Base-by-base conservation (phyloP, 73 alveolate genomes). In the Paramecium sonneborni region DNA sequence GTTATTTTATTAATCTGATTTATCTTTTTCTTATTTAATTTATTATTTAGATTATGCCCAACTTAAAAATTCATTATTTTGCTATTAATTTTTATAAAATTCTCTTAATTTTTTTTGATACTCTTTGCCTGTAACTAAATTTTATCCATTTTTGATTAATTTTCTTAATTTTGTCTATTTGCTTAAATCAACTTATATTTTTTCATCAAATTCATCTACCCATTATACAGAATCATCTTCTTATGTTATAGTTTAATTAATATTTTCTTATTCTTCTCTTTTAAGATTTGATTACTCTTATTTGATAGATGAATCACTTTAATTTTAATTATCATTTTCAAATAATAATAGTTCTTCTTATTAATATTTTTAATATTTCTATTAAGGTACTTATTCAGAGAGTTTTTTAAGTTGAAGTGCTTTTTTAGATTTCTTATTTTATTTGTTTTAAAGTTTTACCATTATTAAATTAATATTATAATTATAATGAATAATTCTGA, bases 161-260 rank as follows among this genome's bases (percentile, higher is more conserved):
- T 88, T 88, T 62, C 94, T 69, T 76, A 88, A 70, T 88, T 72
- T 88, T 38, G 94, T 88, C 30, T 43, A 69, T 72, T 88, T 76
- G 28, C 76, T 30, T 23, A 88, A 28, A 88, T 88, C 91, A 37
- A 88, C 57, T 18, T 88, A 52, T 39, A 88, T 82, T 70, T 68
- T 28, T 26, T 88, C 87, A 69, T 88, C 94, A 28, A 39, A 55
- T 23, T 88, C 94, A 44, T 88, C 94, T 46, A 41, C 84, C 90
- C 89, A 70, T 48, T 44, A 57, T 6, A 30, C 68, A 18, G 34
- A 52, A 52, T 57, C 85, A 11, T 32, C 90, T 11, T 88, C 85
- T 21, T 38, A 32, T 1, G 62, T 28, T 15, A 20, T 32, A 43
- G 76, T 26, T 12, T 34, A 46, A 35, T 88, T 55, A 10, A 18